phyloP scores from a whole-genome alignment of 257 asterid genomes.

The Nicotiana noctiflora region DNA sequence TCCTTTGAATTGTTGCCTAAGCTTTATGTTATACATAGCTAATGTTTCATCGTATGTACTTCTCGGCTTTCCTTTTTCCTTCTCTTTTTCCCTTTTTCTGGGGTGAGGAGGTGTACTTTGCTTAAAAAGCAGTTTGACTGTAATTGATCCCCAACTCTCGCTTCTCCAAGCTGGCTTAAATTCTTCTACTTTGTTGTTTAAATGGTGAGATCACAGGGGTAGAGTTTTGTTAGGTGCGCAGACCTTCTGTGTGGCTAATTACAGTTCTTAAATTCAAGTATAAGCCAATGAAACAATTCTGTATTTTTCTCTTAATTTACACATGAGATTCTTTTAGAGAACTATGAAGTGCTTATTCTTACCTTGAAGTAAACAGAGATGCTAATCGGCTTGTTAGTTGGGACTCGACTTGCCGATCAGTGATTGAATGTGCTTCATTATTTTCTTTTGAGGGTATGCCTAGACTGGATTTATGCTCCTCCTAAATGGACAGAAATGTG shows the following conservation, averaged over 20 bases:
- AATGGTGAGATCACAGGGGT: not conserved
- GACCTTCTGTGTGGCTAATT: not conserved
- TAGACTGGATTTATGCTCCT: not conserved
- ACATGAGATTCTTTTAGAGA: not conserved
- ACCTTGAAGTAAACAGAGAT: not conserved
- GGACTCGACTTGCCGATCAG: not conserved
- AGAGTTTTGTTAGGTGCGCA: not conserved
- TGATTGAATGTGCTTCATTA: not conserved
- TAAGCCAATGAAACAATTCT: not conserved
- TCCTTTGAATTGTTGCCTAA: not conserved
- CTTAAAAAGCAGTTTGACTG: not conserved
- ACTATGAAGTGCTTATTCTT: not conserved
- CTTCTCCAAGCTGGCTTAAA: not conserved
- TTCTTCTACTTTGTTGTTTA: not conserved
- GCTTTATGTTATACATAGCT: not conserved
- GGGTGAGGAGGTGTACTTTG: not conserved
- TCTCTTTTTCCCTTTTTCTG: not conserved
- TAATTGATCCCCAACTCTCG: not conserved
- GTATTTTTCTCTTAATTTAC: not conserved
- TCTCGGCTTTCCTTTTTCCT: not conserved
- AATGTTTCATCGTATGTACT: not conserved
- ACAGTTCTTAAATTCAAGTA: not conserved
- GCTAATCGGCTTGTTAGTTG: not conserved
- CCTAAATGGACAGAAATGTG: not conserved
- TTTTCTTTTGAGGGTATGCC: not conserved